Percentiles rank a stretch among this genome's conserved stretches.
Conservation (phyloP, 192 early-diverging fungal genomes). For the Linnemannia schmuckeri region DNA sequence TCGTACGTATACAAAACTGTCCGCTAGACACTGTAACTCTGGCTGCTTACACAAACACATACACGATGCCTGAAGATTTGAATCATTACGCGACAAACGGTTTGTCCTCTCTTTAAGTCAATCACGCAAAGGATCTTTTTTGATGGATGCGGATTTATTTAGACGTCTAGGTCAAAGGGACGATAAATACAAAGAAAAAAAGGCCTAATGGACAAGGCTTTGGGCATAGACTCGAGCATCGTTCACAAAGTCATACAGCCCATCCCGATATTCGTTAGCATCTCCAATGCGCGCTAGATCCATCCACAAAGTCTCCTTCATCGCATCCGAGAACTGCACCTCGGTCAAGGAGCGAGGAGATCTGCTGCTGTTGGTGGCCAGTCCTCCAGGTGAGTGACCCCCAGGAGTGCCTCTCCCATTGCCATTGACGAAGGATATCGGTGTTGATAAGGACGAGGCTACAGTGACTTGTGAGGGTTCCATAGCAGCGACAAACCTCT, state of each 20-base stretch:
- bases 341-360: background rate
- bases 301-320: constrained; percentile 40
- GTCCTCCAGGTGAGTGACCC: constrained; percentile 3
- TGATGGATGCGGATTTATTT: background rate
- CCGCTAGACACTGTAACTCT: too few relatives aligned
- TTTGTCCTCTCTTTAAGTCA: too few relatives aligned
- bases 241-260: constrained; percentile 49
- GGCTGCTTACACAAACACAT: too few relatives aligned
- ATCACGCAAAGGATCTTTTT: background rate
- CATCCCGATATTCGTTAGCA: constrained; percentile 34
- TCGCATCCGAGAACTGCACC: constrained; percentile 22
- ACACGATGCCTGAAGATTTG: too few relatives aligned
- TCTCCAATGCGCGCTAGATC: constrained; percentile 33
- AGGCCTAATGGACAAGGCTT: constrained; percentile 5
- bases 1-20: too few relatives aligned
- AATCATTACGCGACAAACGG: too few relatives aligned
- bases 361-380: background rate
- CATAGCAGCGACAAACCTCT: constrained; percentile 30
- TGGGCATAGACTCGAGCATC: constrained; percentile 53
- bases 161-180: background rate
- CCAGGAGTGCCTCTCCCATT: background rate
- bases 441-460: background rate
- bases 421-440: background rate
- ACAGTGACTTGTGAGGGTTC: constrained; percentile 28
- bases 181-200: background rate